A percentile compares a stretch with the other conserved stretches of the same genome.
phyloP scores from a whole-genome alignment of 2,329 filamentous ascomycete species.

The Cladosporium oxysporum region DNA sequence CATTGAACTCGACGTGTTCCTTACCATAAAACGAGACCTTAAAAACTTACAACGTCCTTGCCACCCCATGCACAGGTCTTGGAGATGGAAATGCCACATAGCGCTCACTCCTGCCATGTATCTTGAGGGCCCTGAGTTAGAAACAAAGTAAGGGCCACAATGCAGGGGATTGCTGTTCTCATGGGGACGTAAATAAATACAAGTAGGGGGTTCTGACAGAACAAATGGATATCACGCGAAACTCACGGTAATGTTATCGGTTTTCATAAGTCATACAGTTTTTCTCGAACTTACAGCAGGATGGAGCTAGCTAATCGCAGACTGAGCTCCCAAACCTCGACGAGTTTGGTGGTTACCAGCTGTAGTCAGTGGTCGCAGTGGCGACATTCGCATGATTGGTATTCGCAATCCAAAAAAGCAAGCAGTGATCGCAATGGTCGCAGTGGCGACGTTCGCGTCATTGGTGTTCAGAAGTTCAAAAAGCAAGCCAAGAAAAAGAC shows the following conservation, averaged over 20 bases:
- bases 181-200: not conserved
- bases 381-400: not conserved
- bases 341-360: conserved; percentile 10
- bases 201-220: not conserved
- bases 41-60: not conserved
- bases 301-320: conserved; percentile 10
- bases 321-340: conserved; percentile 9
- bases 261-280: conserved; percentile 20
- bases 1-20: not conserved
- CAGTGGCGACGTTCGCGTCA: not conserved
- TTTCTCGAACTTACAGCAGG: conserved; percentile 17
- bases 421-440: not conserved
- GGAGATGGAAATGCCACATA: not conserved
- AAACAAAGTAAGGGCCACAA: not conserved
- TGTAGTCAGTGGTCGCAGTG: conserved; percentile 12
- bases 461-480: not conserved
- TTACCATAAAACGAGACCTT: not conserved
- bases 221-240: conserved; percentile 7
- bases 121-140: not conserved
- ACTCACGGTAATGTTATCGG: conserved; percentile 8
- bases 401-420: not conserved
- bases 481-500: conserved; percentile 16
- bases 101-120: not conserved
- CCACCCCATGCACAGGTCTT: not conserved
- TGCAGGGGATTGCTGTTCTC: not conserved